Base-by-base conservation (phyloP, 1,284 basidiomycete species). In the Melampsora americana region DNA sequence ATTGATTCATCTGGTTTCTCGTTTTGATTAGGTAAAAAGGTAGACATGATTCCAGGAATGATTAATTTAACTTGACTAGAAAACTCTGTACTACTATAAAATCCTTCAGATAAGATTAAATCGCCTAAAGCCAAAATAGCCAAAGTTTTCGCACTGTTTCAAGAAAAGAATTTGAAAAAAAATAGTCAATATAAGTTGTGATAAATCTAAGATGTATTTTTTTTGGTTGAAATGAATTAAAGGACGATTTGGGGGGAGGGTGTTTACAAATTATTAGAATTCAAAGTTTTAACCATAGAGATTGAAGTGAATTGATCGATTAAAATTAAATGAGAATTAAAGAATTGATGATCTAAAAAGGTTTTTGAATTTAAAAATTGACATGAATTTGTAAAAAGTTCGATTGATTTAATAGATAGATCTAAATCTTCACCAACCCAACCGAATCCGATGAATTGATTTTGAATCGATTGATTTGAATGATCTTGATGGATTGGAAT, bases 391-490 rank as follows among this genome's bases (percentile, higher is more conserved):
- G 60, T 64, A 60, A 72, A 72, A 1, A 72, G 44, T 1, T 72
- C 18, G 61, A 72, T 64, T 1, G 69, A 32, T 12, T 35, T 14
- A 12, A 62, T 3, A 5, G 59, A 39, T 46, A 72, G 53, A 42
- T 72, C 69, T 18, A 65, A 35, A 56, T 72, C 69, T 14, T 72
- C 23, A 11, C 60, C 18, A 62, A 72, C 46, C 69, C 69, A 72
- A 42, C 62, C 39, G 1, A 20, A 30, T 0, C 69, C 69, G 26
- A 70, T 61, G 26, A 26, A 16, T 16, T 46, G 44, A 9, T 42
- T 28, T 3, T 12, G 30, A 23, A 59, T 14, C 12, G n/a, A 9
- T 9, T 42, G 14, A n/a, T n/a, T 35, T 0, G 39, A 56, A n/a
- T 59, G 69, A 4, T 28, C 7, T 14, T 28, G 59, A n/a, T 23